These are phyloP conservation scores for Collariella sp. DNA, from an alignment of 495 filamentous ascomycete genomes.

Conservation along the genomic window DNA sequence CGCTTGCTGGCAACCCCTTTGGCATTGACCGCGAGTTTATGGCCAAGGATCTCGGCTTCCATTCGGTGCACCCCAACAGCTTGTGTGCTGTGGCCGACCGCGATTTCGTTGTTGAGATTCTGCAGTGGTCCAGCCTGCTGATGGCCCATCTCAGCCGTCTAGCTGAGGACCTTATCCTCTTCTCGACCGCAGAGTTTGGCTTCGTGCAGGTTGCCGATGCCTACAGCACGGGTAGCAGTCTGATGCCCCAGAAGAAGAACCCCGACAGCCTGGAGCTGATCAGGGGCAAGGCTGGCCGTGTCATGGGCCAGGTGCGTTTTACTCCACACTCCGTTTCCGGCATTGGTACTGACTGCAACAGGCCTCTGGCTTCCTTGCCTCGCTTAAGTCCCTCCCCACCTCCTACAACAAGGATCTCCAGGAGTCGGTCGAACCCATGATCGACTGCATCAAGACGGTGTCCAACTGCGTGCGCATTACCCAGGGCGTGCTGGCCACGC, in stretches of 20 bases:
- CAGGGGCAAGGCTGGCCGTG: constrained; percentile 75
- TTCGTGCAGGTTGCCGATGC: constrained; percentile 79
- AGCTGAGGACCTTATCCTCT: constrained; percentile 87
- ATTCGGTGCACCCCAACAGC: constrained; percentile 71
- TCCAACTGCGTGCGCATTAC: constrained; percentile 78
- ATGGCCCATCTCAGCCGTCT: constrained; percentile 84
- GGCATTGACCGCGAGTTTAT: constrained; percentile 81
- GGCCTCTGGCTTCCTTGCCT: constrained; percentile 67
- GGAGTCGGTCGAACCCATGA: constrained; percentile 79
- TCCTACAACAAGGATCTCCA: constrained; percentile 97
- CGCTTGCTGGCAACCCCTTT: constrained; percentile 88
- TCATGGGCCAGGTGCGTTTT: constrained; percentile 69
- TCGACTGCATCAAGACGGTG: constrained; percentile 83
- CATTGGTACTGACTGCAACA: not conserved
- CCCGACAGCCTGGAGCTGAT: constrained; percentile 79
- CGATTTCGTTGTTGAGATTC: constrained; percentile 81
- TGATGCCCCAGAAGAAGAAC: constrained; percentile 89
- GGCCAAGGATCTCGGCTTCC: constrained; percentile 83
- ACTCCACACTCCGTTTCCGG: no score
- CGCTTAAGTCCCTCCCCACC: constrained; percentile 77
- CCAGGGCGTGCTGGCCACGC: constrained; percentile 69
- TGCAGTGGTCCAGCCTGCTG: constrained; percentile 80
- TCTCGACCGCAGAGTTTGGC: constrained; percentile 71
- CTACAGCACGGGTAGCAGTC: constrained; percentile 71
- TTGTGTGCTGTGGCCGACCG: constrained; percentile 78